These are phyloP conservation scores for Gigaspora rosea DNA, from an alignment of 192 early-diverging fungal species.

Conservation along the genomic window DNA sequence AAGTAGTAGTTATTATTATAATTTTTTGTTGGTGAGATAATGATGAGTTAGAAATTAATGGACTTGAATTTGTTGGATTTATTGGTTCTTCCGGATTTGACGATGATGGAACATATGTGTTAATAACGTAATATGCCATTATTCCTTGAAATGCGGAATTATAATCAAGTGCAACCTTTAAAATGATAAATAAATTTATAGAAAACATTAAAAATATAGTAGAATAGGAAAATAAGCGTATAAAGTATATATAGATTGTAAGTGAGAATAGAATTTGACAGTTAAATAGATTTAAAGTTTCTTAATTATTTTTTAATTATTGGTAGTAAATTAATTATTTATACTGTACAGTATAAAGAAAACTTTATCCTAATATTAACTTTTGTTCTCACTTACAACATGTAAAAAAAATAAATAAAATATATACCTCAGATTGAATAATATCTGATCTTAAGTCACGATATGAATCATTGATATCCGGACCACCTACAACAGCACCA, in stretches of 20 bases:
- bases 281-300: no score
- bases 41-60: no score
- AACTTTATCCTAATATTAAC: no score
- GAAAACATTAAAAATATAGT: not conserved
- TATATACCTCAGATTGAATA: conserved; percentile 50
- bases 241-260: not conserved
- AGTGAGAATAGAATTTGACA: not conserved
- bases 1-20: no score
- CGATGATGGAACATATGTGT: not conserved
- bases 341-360: no score
- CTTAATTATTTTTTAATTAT: no score
- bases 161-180: conserved; percentile 33
- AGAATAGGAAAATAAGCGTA: not conserved
- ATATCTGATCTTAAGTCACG: conserved; percentile 48
- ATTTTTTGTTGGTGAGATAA: no score
- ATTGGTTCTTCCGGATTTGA: not conserved
- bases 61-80: no score
- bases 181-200: not conserved
- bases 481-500: conserved; percentile 61
- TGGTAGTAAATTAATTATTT: no score
- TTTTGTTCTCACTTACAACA: no score
- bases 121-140: conserved; percentile 53
- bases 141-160: conserved; percentile 57
- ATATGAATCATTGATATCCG: conserved; percentile 51
- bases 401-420: no score